Evolutionary conservation across 2,329 filamentous ascomycete genomes (phyloP).

Genomic region (Claviceps africana): DNA sequence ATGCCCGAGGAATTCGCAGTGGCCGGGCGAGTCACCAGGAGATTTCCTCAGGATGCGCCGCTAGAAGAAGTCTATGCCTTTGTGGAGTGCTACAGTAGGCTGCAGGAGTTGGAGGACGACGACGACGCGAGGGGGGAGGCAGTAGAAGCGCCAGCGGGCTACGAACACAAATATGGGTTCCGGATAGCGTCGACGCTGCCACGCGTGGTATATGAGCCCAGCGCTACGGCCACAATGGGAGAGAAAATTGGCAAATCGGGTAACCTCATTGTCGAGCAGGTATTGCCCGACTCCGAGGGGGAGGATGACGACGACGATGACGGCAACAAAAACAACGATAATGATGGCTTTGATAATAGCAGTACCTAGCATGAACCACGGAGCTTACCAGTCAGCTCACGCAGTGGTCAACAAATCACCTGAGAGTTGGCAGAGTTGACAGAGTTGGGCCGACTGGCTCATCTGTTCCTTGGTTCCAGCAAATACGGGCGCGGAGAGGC

Average conservation of each 20-base stretch:
- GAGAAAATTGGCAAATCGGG: conserved; percentile 68
- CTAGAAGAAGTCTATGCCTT: conserved; percentile 92
- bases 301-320: conserved; percentile 16
- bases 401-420: not conserved
- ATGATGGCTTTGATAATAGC: conserved; percentile 5
- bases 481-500: not conserved
- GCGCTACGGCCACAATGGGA: conserved; percentile 49
- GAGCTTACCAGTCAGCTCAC: too few species aligned
- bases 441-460: not conserved
- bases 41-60: conserved; percentile 53
- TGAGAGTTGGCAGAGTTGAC: not conserved
- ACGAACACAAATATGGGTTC: conserved; percentile 75
- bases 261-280: conserved; percentile 75
- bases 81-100: conserved; percentile 72
- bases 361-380: too few species aligned
- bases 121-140: not conserved
- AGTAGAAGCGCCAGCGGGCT: conserved; percentile 22
- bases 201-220: conserved; percentile 62
- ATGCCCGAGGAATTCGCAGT: conserved; percentile 41
- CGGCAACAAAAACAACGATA: conserved; percentile 8
- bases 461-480: not conserved
- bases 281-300: conserved; percentile 21
- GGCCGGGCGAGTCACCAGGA: conserved; percentile 62
- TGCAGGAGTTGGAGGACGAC: conserved; percentile 40
- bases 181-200: conserved; percentile 76